Evolutionary conservation across 495 filamentous ascomycete genomes (phyloP).

Genomic region (Podospora appendiculata): DNA sequence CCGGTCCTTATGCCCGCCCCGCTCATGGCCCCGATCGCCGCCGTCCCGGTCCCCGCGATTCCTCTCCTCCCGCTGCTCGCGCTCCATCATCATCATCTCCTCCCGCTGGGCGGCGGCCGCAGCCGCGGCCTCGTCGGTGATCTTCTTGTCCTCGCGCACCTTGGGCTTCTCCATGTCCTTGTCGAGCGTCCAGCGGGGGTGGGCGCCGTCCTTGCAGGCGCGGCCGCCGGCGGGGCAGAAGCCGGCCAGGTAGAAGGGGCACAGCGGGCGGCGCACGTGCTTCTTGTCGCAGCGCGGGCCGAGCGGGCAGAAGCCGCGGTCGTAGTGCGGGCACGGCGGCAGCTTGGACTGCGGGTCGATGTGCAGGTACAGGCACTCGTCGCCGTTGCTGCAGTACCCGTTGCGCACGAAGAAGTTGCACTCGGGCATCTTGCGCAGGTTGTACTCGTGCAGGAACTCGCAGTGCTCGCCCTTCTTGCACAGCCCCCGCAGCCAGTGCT

Average conservation of each 20-base stretch:
- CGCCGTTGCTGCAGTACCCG: conserved; percentile 89
- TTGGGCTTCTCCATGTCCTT: conserved; percentile 64
- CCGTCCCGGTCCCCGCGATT: conserved; percentile 6
- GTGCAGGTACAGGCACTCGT: conserved; percentile 95
- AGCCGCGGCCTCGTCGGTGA: conserved; percentile 37
- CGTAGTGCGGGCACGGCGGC: conserved; percentile 88
- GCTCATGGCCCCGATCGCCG: conserved; percentile 15
- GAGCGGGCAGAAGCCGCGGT: conserved; percentile 88
- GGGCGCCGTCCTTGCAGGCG: conserved; percentile 66
- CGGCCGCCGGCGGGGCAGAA: conserved; percentile 82
- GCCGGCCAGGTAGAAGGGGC: conserved; percentile 81
- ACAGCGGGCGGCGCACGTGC: conserved; percentile 71
- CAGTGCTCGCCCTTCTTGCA: conserved; percentile 95
- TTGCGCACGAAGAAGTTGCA: conserved; percentile 87
- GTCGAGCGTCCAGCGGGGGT: conserved; percentile 62
- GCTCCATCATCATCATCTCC: conserved; percentile 1
- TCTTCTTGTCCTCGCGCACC: conserved; percentile 49
- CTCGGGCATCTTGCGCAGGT: conserved; percentile 94
- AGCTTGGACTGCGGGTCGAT: conserved; percentile 74
- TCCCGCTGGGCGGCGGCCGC: background rate
- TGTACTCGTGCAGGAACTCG: conserved; percentile 98
- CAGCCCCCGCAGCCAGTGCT: conserved; percentile 94
- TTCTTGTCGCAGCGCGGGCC: conserved; percentile 80
- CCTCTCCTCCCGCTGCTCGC: conserved; percentile 6
- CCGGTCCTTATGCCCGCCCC: conserved; percentile 25